Conservation (phyloP, 78 protist species). For the Dictyostelium capitatum region DNA sequence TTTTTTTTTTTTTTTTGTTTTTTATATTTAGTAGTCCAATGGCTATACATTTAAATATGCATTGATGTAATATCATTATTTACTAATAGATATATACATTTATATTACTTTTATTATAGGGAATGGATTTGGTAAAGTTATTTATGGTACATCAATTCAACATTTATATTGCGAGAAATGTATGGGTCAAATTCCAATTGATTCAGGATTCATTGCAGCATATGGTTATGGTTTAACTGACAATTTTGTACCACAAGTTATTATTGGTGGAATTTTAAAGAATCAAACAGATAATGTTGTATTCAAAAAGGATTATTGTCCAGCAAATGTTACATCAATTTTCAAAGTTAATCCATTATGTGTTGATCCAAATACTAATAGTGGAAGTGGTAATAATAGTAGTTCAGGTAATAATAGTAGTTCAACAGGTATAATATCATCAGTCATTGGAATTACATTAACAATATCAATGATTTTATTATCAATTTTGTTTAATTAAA, state of each 20-base stretch:
- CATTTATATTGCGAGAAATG: conserved; percentile 50
- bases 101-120: conserved; percentile 28
- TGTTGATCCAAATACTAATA: neutral
- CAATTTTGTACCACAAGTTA: neutral
- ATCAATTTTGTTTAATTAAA: no score
- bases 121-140: conserved; percentile 15
- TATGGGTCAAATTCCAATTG: conserved; percentile 44
- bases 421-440: neutral
- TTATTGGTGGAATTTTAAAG: conserved; percentile 37
- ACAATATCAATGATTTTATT: no score
- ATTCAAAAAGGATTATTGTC: conserved; percentile 7
- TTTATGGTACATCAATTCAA: conserved; percentile 49
- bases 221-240: conserved; percentile 32
- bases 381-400: no score
- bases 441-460: no score
- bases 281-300: conserved; percentile 32
- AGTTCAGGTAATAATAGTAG: neutral
- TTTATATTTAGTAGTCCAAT: no score
- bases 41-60: no score
- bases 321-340: neutral
- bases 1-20: no score
- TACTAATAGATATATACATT: no score
- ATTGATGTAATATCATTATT: no score
- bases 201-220: conserved; percentile 19
- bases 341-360: neutral